These are phyloP conservation scores for Trametes cinnabarina DNA, from an alignment of 768 basidiomycete species.

Conservation along the genomic window DNA sequence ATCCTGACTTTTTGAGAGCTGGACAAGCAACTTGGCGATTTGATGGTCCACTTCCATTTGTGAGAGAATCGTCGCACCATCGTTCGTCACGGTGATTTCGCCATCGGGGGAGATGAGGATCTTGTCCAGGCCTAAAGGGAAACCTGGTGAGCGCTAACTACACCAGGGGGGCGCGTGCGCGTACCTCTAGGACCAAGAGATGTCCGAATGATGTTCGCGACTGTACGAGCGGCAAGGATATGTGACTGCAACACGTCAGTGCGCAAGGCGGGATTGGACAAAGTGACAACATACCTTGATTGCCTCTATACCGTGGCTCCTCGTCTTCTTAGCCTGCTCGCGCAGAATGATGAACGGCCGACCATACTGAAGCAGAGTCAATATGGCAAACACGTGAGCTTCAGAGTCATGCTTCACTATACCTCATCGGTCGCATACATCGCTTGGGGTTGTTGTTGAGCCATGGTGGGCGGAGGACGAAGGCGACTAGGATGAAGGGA, in stretches of 20 bases:
- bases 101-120: constrained; percentile 95
- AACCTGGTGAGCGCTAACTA: neutral
- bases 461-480: constrained; percentile 24
- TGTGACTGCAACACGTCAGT: constrained; percentile 58
- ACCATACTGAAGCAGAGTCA: constrained; percentile 61
- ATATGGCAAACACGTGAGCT: neutral
- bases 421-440: constrained; percentile 89
- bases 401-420: neutral
- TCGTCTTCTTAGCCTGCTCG: constrained; percentile 89
- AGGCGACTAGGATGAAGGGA: constrained; percentile 2
- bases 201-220: constrained; percentile 92
- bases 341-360: constrained; percentile 97
- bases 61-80: constrained; percentile 95
- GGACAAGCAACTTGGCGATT: constrained; percentile 96
- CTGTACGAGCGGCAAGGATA: constrained; percentile 92
- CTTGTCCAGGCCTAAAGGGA: constrained; percentile 78
- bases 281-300: constrained; percentile 72
- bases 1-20: constrained; percentile 96
- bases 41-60: constrained; percentile 99
- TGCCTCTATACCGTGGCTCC: constrained; percentile 89
- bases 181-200: constrained; percentile 92
- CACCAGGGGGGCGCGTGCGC: constrained; percentile 13
- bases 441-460: constrained; percentile 52
- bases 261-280: constrained; percentile 8
- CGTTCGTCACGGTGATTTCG: constrained; percentile 98